Evolutionary conservation across 1,284 basidiomycete genomes (phyloP), one percentile per base, ranked within the genome.

Genomic region (Boletus smithii): DNA sequence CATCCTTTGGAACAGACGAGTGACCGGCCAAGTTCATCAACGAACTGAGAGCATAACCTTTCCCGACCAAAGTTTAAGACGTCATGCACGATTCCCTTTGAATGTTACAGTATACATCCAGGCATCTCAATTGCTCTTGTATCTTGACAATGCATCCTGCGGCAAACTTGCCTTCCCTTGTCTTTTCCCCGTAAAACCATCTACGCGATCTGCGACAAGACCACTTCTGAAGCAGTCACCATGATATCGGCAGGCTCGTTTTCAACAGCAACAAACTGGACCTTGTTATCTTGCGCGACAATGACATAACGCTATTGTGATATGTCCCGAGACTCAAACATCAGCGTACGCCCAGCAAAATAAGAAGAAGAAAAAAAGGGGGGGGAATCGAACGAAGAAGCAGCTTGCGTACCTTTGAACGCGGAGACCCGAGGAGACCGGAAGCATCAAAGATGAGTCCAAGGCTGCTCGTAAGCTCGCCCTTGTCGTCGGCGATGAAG

Each of bases 401-500:
- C 17, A 14, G 16, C 1, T 8, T 1, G 37, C 68, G 23, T 50
- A 80, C 79, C 73, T 81, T 76, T 27, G 79, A 64, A 46, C 81
- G 78, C 10, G 74, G 74, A 14, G 68, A 72, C 24, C 80, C 80
- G 23, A 83, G 73, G 31, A 74, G 56, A 10, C 46, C 49, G 8
- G 73, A 69, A 6, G 74, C 78, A 49, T 83, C 79, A 49, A 80
- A 74, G 42, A 81, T 62, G 50, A 82, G 68, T n/a, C 81, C 81
- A 33, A 80, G 69, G 0, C 66, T 61, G 16, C 73, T 68, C 27
- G 71, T 70, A 56, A 81, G 73, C 17, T 72, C 64, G 34, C 71
- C 77, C 49, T 71, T 67, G 61, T 82, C 78, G 55, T 84, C 82
- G 16, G 77, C 75, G 48, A 79, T 73, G 63, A 79, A 79, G n/a